A percentile compares a stretch with the other conserved stretches of the same genome.
These are phyloP conservation scores for Thinopyrum elongatum DNA, from an alignment of 176 grass and related monocot species.

Conservation along the genomic window DNA sequence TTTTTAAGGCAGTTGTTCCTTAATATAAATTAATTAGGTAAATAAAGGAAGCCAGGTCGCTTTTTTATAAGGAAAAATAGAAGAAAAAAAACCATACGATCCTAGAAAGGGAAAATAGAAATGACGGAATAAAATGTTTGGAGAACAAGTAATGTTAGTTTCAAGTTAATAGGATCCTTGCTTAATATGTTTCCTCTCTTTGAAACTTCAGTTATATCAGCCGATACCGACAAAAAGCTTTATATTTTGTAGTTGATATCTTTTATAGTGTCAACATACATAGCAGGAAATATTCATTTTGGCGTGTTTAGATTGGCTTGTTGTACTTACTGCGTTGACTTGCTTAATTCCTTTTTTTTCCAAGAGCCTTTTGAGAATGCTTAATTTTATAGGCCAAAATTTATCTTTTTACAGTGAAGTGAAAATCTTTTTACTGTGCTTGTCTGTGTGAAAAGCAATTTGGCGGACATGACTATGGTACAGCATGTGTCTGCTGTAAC, in stretches of 20 bases:
- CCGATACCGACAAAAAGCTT: neutral
- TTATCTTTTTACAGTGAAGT: neutral
- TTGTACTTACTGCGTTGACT: too few relatives aligned
- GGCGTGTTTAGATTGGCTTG: too few relatives aligned
- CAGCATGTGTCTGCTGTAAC: too few relatives aligned
- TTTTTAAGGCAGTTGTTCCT: neutral
- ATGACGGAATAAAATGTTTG: neutral
- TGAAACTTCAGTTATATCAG: neutral
- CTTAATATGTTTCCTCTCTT: neutral
- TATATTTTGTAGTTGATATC: neutral
- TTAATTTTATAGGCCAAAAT: neutral
- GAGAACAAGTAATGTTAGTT: neutral
- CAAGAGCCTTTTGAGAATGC: neutral
- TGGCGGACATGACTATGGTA: neutral
- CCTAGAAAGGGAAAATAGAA: too few relatives aligned
- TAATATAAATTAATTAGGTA: neutral
- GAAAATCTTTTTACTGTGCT: neutral
- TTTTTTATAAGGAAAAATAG: neutral
- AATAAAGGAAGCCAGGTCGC: neutral
- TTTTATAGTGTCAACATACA: too few relatives aligned
- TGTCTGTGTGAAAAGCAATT: neutral
- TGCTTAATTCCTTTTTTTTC: neutral
- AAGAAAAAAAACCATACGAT: too few relatives aligned
- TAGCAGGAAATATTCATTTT: neutral
- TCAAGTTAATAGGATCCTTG: neutral